Conservation (phyloP, 257 asterid genomes). For the Leonotis leonurus region DNA sequence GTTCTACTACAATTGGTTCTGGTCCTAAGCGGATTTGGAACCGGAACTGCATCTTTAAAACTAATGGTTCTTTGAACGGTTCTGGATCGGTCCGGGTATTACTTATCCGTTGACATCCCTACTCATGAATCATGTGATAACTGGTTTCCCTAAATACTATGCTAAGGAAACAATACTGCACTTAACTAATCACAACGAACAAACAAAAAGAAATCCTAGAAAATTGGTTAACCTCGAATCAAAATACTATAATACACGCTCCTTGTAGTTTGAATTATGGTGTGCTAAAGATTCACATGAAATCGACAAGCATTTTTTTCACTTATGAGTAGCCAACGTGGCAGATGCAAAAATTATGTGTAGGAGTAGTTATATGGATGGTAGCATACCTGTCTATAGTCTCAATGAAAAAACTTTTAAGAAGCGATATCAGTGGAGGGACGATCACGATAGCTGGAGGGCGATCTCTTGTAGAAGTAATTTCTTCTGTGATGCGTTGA, state of each 20-base stretch:
- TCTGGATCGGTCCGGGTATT: no score
- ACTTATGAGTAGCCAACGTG: neutral
- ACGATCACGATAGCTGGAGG: slow-evolving; percentile 58
- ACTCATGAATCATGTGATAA: no score
- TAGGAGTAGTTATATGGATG: neutral
- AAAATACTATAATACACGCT: neutral
- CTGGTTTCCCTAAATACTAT: no score
- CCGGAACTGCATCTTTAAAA: no score
- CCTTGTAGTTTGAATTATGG: neutral
- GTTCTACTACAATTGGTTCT: no score
- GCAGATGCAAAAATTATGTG: slow-evolving; percentile 1
- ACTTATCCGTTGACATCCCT: no score
- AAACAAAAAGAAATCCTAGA: neutral
- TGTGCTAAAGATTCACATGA: neutral
- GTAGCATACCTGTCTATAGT: slow-evolving; percentile 9
- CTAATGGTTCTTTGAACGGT: no score
- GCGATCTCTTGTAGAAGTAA: slow-evolving; percentile 71
- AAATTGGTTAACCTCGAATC: neutral
- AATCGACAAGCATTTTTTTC: neutral
- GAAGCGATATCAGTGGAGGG: neutral
- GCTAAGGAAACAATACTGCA: neutral
- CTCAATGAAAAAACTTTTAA: slow-evolving; percentile 1
- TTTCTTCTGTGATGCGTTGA: slow-evolving; percentile 74
- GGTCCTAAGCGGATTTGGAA: no score
- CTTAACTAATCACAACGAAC: neutral